A percentile compares a stretch with the other conserved stretches of the same genome.
phyloP scores from a whole-genome alignment of 192 early-diverging fungal genomes.

The Backusella liffmaniae region DNA sequence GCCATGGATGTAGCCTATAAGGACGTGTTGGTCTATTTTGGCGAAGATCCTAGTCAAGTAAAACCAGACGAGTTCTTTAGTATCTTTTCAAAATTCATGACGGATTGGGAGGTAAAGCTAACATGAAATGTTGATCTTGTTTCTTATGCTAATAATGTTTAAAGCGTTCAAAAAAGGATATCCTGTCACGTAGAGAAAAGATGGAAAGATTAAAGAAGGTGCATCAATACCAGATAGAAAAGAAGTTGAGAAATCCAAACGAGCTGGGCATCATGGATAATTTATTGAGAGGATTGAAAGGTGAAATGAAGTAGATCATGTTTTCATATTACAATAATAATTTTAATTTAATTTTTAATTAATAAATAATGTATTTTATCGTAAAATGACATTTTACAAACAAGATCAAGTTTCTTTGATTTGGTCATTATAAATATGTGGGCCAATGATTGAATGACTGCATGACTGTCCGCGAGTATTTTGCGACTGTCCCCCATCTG shows the following conservation, averaged over 20 bases:
- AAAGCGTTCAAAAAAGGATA: neutral
- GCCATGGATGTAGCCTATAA: slow-evolving; percentile 66
- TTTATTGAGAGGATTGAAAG: neutral
- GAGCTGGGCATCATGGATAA: neutral
- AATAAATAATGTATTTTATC: neutral
- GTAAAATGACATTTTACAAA: too few species aligned
- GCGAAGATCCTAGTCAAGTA: slow-evolving; percentile 65
- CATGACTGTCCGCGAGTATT: too few species aligned
- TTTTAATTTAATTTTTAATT: neutral
- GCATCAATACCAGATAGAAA: neutral
- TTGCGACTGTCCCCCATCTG: neutral
- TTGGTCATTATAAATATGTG: too few species aligned
- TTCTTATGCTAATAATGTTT: neutral
- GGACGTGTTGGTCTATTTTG: slow-evolving; percentile 64
- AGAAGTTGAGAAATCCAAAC: neutral
- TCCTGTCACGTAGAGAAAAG: neutral
- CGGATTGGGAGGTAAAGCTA: slow-evolving; percentile 58
- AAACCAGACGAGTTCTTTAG: slow-evolving; percentile 84
- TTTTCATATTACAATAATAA: neutral
- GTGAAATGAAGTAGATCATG: neutral
- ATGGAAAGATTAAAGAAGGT: slow-evolving; percentile 1
- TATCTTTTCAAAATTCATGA: slow-evolving; percentile 72
- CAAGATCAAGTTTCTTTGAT: too few species aligned
- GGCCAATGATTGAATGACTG: too few species aligned
- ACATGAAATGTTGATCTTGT: neutral